phyloP scores from a whole-genome alignment of 352 stramenopile genomes.

The Globisporangium nagaii region DNA sequence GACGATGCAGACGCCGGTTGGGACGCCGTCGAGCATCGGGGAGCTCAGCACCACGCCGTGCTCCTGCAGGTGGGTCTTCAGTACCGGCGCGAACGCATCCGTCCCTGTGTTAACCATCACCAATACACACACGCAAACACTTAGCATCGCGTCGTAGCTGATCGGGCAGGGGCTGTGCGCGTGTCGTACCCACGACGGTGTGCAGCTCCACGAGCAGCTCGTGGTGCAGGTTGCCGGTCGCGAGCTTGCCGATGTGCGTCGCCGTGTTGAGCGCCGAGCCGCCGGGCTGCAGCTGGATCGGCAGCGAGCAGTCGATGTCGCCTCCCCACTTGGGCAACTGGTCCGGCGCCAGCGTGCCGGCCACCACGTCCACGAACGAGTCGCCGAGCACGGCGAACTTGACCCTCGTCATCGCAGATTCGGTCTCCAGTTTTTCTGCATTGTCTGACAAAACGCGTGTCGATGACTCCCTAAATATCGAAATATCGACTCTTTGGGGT shows the following conservation, averaged over 20 bases:
- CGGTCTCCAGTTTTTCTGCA: background rate
- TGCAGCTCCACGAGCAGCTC: constrained; percentile 44
- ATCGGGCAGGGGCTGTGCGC: too few relatives aligned
- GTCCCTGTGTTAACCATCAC: constrained; percentile 21
- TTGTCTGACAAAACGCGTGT: background rate
- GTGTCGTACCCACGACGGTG: constrained; percentile 40
- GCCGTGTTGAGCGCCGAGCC: constrained; percentile 83
- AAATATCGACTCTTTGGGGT: too few relatives aligned
- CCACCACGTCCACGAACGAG: constrained; percentile 76
- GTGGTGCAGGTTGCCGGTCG: constrained; percentile 14
- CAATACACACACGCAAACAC: background rate
- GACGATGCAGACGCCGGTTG: constrained; percentile 78
- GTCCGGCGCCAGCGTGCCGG: constrained; percentile 49
- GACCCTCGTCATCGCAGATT: constrained; percentile 28
- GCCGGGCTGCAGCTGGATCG: constrained; percentile 72
- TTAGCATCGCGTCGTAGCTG: background rate
- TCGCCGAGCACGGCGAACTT: constrained; percentile 59
- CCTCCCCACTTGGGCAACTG: constrained; percentile 75
- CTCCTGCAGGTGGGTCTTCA: constrained; percentile 39
- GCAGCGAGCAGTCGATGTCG: constrained; percentile 59
- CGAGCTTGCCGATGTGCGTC: constrained; percentile 67
- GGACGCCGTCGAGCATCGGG: constrained; percentile 23
- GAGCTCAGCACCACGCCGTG: constrained; percentile 39
- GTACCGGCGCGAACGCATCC: constrained; percentile 34
- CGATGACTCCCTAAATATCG: too few relatives aligned